A percentile compares a stretch with the other conserved stretches of the same genome.
These are phyloP conservation scores for Ramaria sp. DNA, from an alignment of 768 basidiomycete genomes.

Conservation along the genomic window DNA sequence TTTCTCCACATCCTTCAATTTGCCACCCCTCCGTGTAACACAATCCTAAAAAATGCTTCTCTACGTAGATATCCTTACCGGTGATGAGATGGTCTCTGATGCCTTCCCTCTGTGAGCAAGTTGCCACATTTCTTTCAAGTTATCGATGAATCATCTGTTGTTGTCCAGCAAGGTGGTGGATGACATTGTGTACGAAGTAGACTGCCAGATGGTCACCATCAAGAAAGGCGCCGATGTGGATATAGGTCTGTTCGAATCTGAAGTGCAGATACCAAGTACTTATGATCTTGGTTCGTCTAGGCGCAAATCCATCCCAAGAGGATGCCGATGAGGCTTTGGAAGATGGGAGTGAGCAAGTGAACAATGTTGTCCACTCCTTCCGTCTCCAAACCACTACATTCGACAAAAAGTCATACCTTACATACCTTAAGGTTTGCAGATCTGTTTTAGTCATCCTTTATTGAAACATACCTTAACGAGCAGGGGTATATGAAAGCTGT, in stretches of 20 bases:
- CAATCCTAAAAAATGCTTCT: slow-evolving; percentile 49
- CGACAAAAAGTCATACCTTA: slow-evolving; percentile 82
- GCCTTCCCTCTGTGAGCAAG: slow-evolving; percentile 70
- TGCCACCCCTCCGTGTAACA: not conserved
- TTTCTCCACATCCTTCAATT: slow-evolving; percentile 1
- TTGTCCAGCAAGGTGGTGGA: slow-evolving; percentile 60
- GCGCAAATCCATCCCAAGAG: slow-evolving; percentile 89
- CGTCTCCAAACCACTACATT: slow-evolving; percentile 72
- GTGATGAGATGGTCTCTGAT: slow-evolving; percentile 91
- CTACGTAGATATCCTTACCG: slow-evolving; percentile 60
- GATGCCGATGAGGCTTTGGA: slow-evolving; percentile 75
- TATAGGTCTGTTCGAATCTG: slow-evolving; percentile 50
- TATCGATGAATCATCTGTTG: not conserved
- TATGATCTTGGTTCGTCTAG: slow-evolving; percentile 25
- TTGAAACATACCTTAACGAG: not conserved
- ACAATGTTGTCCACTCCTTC: slow-evolving; percentile 90
- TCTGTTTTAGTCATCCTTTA: slow-evolving; percentile 4
- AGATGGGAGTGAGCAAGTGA: slow-evolving; percentile 64
- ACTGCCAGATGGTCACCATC: slow-evolving; percentile 60
- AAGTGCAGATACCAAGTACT: not conserved
- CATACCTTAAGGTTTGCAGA: slow-evolving; percentile 63
- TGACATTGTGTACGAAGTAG: slow-evolving; percentile 75
- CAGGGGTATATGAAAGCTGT: slow-evolving; percentile 92
- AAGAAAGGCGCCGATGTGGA: slow-evolving; percentile 75
- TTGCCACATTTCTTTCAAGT: not conserved